A percentile compares a stretch with the other conserved stretches of the same genome.
These are phyloP conservation scores for Ascochyta rabiei DNA, from an alignment of 2,329 filamentous ascomycete genomes.

Conservation along the genomic window DNA sequence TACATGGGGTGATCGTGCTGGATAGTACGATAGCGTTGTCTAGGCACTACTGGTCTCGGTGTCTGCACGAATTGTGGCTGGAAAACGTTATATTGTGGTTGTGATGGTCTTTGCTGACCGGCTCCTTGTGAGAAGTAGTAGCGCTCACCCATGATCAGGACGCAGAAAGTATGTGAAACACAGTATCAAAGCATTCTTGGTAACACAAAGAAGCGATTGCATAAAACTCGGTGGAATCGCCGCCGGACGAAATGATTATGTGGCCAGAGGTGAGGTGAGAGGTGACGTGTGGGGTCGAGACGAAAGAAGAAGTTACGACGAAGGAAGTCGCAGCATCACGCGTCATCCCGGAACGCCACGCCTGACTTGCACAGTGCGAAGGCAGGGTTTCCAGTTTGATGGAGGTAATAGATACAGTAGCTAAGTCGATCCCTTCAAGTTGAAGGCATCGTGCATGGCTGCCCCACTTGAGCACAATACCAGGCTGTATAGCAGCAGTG, in stretches of 20 bases:
- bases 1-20: constrained; percentile 23
- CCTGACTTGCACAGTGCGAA: neutral
- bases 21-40: constrained; percentile 35
- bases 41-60: constrained; percentile 12
- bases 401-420: neutral
- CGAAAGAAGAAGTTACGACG: constrained; percentile 25
- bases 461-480: neutral
- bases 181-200: neutral
- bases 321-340: constrained; percentile 28
- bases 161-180: neutral
- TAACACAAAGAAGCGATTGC: neutral
- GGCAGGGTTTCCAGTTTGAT: neutral
- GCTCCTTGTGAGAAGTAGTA: neutral
- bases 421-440: neutral
- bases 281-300: constrained; percentile 11
- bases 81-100: constrained; percentile 18
- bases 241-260: neutral
- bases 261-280: neutral
- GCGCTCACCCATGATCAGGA: constrained; percentile 1
- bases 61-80: constrained; percentile 23
- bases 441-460: neutral
- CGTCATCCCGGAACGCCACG: neutral
- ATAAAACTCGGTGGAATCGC: neutral
- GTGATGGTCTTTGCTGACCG: neutral
- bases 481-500: neutral